A percentile compares a stretch with the other conserved stretches of the same genome.
phyloP scores from a whole-genome alignment of 805 yeast genomes.

The Hanseniaspora guilliermondii region DNA sequence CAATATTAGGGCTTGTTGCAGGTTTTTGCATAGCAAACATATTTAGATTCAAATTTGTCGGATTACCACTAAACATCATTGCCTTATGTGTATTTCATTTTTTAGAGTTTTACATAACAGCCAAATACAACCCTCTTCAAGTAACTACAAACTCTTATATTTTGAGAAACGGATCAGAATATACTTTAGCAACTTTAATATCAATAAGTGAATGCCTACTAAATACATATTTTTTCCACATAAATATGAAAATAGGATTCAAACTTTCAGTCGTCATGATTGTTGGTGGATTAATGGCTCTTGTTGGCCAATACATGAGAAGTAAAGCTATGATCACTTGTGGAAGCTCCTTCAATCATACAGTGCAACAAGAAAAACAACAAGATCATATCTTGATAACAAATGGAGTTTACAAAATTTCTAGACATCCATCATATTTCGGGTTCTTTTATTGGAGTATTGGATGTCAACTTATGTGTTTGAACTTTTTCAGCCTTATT shows the following conservation, averaged over 20 bases:
- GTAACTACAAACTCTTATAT: conserved; percentile 61
- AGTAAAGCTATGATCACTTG: conserved; percentile 80
- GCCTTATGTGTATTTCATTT: conserved; percentile 58
- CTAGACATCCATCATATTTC: conserved; percentile 81
- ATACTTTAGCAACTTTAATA: conserved; percentile 42
- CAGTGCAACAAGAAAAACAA: conserved; percentile 43
- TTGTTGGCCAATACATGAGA: conserved; percentile 56
- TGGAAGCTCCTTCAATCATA: conserved; percentile 73
- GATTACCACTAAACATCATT: conserved; percentile 38
- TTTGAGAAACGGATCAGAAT: conserved; percentile 49
- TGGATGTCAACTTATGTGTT: conserved; percentile 62
- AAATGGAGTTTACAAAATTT: conserved; percentile 50
- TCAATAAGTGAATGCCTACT: conserved; percentile 41
- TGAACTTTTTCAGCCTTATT: conserved; percentile 49
- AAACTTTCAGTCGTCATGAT: conserved; percentile 18
- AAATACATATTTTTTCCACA: conserved; percentile 34
- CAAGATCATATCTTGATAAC: conserved; percentile 58
- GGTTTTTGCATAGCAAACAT: conserved; percentile 31
- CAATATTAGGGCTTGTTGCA: conserved; percentile 31
- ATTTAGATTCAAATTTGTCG: conserved; percentile 24
- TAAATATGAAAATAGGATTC: conserved; percentile 21
- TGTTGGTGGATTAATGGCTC: conserved; percentile 38
- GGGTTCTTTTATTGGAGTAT: conserved; percentile 92
- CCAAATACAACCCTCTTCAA: conserved; percentile 53
- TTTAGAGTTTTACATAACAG: conserved; percentile 71